These are phyloP conservation scores for Inonotus obliquus DNA, from an alignment of 1,284 basidiomycete species.

Conservation along the genomic window DNA sequence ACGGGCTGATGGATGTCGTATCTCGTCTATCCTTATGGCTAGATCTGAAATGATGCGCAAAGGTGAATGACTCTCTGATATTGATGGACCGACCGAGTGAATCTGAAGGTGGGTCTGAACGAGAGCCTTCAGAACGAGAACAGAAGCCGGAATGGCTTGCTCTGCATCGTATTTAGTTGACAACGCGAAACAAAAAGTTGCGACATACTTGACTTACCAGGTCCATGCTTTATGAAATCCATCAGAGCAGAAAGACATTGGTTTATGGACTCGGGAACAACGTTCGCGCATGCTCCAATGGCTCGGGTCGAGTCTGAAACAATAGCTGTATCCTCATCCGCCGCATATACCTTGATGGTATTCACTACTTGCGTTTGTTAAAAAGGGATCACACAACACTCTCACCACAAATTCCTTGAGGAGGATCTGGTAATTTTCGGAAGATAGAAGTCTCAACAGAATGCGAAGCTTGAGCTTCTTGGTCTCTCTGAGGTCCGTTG, in stretches of 20 bases:
- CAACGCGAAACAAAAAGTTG: neutral
- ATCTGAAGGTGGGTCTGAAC: constrained; percentile 63
- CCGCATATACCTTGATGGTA: constrained; percentile 61
- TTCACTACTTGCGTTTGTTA: neutral
- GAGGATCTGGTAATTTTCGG: constrained; percentile 64
- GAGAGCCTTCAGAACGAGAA: constrained; percentile 80
- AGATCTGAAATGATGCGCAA: constrained; percentile 70
- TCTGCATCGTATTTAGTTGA: constrained; percentile 27
- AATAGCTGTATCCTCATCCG: constrained; percentile 66
- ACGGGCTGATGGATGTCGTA: constrained; percentile 72
- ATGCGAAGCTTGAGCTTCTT: constrained; percentile 75
- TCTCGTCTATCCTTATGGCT: constrained; percentile 69
- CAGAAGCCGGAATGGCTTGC: constrained; percentile 70
- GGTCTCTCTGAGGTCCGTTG: constrained; percentile 57
- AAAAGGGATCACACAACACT: neutral
- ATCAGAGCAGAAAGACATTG: constrained; percentile 75
- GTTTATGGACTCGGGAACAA: constrained; percentile 61
- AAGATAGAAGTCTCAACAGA: constrained; percentile 57
- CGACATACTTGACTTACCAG: constrained; percentile 21
- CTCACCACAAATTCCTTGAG: constrained; percentile 80
- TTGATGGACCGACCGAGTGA: constrained; percentile 21
- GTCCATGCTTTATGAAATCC: constrained; percentile 72
- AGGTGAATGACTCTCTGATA: constrained; percentile 43
- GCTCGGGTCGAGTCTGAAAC: constrained; percentile 71
- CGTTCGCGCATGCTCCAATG: constrained; percentile 69